Base-by-base conservation (phyloP, 2,329 filamentous ascomycete genomes). In the Coniella lustricola region DNA sequence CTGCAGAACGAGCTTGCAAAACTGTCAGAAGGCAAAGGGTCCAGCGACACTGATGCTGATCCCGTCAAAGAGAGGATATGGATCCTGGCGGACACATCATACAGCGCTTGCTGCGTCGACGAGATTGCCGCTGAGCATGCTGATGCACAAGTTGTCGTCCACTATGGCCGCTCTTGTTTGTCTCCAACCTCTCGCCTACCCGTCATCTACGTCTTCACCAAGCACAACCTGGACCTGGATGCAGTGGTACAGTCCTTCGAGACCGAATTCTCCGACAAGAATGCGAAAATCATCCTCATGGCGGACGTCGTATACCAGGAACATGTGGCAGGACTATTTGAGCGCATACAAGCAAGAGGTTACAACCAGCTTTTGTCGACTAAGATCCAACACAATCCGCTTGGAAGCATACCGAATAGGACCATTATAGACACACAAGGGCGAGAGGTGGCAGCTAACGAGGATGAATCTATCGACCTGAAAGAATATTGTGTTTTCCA, bases 81-180 rank as follows among this genome's bases (percentile, higher is more conserved):
- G 58, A 90, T 98, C 52, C 73, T 98, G 16, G 93, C 85, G 29
- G 93, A 98, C 65, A 97, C 93, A 2, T 96, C 91, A 2, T 98
- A 97, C 67, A 94, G 93, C 51, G 85, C 91, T 0, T 98, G 93
- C 68, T 98, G 93, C 61, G 90, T 97, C 16, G 93, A 98, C 61
- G 93, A 98, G 69, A 84, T 97, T 35, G 93, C 93, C 0, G 93
- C 93, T 2, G 90, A 98, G 64, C 93, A 98, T 64, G 85, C 89
- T 14, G 78, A 89, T 59, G 90, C 93, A 7, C 85, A 97, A 53
- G 87, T 90, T 0, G 87, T 97, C 1, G 84, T 98, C 13, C 93
- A 98, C 64, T 98, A 97, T 59, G 93, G 93, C 3, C 77, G 93
- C 45, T 85, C 91, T 0, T 98, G 93, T 62, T 74, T 98, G 20